Evolutionary conservation across 176 grass and related monocot species (phyloP).

Genomic region (Olyra latifolia): DNA sequence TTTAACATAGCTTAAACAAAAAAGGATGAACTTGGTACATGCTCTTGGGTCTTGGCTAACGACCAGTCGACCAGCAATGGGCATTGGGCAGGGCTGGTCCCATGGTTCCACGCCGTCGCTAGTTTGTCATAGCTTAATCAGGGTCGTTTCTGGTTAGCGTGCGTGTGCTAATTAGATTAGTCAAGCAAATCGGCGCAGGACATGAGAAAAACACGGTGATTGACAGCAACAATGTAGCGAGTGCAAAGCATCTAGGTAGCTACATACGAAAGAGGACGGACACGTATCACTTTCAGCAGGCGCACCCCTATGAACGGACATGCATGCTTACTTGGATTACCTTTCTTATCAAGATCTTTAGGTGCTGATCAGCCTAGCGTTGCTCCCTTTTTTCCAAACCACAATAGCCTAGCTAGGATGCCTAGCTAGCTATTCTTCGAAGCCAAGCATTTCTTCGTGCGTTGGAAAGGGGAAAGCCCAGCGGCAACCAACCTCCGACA

Average conservation of each 20-base stretch:
- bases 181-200: conserved; percentile 7
- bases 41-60: too few relatives aligned
- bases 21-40: too few relatives aligned
- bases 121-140: neutral
- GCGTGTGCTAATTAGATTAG: neutral
- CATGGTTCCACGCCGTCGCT: neutral
- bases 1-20: too few relatives aligned
- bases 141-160: neutral
- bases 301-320: neutral
- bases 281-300: conserved; percentile 41
- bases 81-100: too few relatives aligned
- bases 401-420: conserved; percentile 6
- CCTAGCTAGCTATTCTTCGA: conserved; percentile 45
- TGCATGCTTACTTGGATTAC: neutral
- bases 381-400: conserved; percentile 26
- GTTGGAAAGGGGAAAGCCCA: conserved; percentile 39
- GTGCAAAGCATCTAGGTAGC: conserved; percentile 40
- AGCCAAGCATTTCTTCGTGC: conserved; percentile 31
- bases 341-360: conserved; percentile 29
- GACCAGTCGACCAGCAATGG: too few relatives aligned
- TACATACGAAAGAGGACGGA: conserved; percentile 15
- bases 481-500: conserved; percentile 4
- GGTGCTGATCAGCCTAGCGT: neutral
- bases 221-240: neutral
- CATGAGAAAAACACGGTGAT: neutral